Base-by-base conservation (phyloP, 2,329 filamentous ascomycete species). In the Beauveria caledonica region DNA sequence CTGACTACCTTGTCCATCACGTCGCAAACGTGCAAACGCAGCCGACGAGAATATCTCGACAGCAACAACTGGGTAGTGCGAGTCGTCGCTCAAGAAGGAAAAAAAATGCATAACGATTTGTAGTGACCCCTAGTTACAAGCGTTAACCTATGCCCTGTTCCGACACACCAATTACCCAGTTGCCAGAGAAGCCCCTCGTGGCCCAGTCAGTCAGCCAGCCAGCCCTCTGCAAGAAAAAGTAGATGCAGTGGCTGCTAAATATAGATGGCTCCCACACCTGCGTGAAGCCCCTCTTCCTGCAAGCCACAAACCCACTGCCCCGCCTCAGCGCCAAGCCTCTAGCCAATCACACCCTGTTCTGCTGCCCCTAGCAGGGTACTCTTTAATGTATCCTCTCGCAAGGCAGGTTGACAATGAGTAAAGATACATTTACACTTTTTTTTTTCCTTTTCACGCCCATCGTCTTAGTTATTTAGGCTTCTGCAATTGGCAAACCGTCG, bases 251-350 rank as follows among this genome's bases (percentile, higher is more conserved):
- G 15, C 21, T 56, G n/a, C 54, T 57, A 57, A 57, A 27, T 57
- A 25, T 57, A 57, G 54, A 36, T 29, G n/a, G n/a, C 27, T 49
- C 25, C 25, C 49, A 52, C 49, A 56, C 40, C 5, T 55, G 42
- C 53, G 9, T 46, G 27, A 46, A 42, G 53, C 42, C 53, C 40
- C 40, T 13, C 29, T 45, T 57, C 44, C 54, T 57, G 54, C 54
- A 57, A 57, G 54, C 54, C 54, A 57, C 54, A 6, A 21, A 8
- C 33, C 40, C 42, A 36, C 42, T 33, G 44, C 54, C 54, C 54
- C 54, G 44, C 54, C 54, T 23, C 44, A 39, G 54, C 54, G 54
- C 44, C 54, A 40, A 57, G 13, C n/a, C 44, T 19, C 54, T 40
- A 17, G 33, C 54, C 54, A 57, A 57, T 57, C 44, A 49, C 42